These are phyloP conservation scores for Cordyceps cateniannulata DNA, from an alignment of 2,329 filamentous ascomycete species.

Conservation along the genomic window DNA sequence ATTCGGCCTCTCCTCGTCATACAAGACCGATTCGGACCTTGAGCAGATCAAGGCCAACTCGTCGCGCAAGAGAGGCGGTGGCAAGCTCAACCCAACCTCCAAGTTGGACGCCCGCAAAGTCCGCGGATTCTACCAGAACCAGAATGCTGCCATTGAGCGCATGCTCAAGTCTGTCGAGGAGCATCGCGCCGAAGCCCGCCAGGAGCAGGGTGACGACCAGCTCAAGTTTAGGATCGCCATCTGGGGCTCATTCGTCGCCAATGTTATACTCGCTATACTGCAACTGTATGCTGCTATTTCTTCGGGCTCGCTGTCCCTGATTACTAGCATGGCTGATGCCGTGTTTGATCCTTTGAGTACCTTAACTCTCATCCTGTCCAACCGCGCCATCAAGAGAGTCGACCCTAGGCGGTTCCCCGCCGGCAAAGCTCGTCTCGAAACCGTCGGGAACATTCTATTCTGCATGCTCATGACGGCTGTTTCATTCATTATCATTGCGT, in stretches of 20 bases:
- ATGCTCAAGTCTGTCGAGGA: constrained; percentile 91
- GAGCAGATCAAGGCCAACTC: constrained; percentile 73
- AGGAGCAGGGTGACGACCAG: constrained; percentile 75
- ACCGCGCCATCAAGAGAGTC: constrained; percentile 81
- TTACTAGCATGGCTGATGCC: constrained; percentile 95
- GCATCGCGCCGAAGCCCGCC: constrained; percentile 73
- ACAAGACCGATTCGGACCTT: constrained; percentile 75
- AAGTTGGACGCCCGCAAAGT: constrained; percentile 47
- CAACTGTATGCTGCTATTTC: constrained; percentile 85
- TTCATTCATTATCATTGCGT: constrained; percentile 85
- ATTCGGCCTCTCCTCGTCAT: constrained; percentile 66
- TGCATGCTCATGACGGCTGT: constrained; percentile 94
- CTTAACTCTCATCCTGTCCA: constrained; percentile 76
- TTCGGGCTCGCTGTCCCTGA: constrained; percentile 87
- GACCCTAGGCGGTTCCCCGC: constrained; percentile 83
- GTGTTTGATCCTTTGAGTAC: constrained; percentile 92
- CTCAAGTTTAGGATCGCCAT: constrained; percentile 64
- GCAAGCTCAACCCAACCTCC: constrained; percentile 19
- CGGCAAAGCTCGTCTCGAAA: constrained; percentile 90
- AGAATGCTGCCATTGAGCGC: constrained; percentile 90
- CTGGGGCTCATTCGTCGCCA: constrained; percentile 68
- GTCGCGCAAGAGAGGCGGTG: constrained; percentile 62
- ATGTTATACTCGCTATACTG: constrained; percentile 68
- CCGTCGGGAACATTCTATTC: constrained; percentile 91
- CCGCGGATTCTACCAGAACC: constrained; percentile 76